Evolutionary conservation across 1,139 yeast species (phyloP), one percentile per base, ranked within the genome.

Genomic region (Zygosaccharomyces pseudobailii): DNA sequence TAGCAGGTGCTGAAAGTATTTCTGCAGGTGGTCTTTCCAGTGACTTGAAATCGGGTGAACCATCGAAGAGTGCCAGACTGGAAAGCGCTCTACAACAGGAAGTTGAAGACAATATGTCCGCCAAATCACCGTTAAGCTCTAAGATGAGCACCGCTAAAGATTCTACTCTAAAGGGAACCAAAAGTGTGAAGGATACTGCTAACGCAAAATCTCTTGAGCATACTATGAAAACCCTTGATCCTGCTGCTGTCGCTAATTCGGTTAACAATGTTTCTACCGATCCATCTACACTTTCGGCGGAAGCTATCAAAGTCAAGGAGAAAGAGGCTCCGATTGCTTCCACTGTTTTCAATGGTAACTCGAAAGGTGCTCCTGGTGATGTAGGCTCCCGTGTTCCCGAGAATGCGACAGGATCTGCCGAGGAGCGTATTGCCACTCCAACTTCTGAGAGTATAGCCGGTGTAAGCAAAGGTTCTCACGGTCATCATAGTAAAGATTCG

Each of bases 291-390:
- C 23, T 24, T 38, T 34, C 32, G 9, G 25, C 21, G 23, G 41
- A 38, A 38, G 33, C 17, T 8, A 34, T 31, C 23, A 38, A 38
- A 7, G 27, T 28, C 17, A 34, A 33, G 7, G 22, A 38, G 17
- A 22, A 38, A 20, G 41, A 27, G 27, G 47, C 49, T 2, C 42
- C 40, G 19, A 44, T 48, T 7, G 49, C 43, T 6, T 36, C 47
- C 27, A 31, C 39, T 13, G 46, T 31, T 10, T 37, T 37, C 4
- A 28, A 45, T 10, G 38, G 27, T 19, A 47, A 40, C 27, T 35
- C 38, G 6, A 35, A 35, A 19, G 27, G 38, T 22, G 25, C 38
- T 21, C 13, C 13, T 5, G 13, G 33, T n/a, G 33, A n/a, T 4
- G 33, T n/a, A 4, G 13, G 33, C 33, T 30, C 33, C 13, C 38